Conservation (phyloP, 1,284 basidiomycete genomes). For the Malassezia equina region DNA sequence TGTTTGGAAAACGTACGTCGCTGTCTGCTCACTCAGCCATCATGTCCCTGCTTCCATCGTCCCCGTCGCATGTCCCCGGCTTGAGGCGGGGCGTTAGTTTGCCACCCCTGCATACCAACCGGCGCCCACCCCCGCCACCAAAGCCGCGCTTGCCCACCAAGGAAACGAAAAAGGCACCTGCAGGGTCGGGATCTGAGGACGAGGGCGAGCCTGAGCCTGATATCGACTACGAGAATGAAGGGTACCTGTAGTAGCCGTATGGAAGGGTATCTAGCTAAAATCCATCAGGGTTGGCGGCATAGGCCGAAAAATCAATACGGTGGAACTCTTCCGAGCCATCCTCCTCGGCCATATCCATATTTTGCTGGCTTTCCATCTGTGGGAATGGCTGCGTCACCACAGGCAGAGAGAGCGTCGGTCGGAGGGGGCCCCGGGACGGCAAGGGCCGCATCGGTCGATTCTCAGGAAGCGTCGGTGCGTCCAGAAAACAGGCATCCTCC, state of each 20-base stretch:
- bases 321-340: constrained; percentile 2
- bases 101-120: constrained; percentile 12
- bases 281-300: constrained; percentile 8
- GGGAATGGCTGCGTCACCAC: neutral
- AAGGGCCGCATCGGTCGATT: constrained; percentile 7
- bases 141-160: constrained; percentile 3
- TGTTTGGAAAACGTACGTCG: constrained; percentile 18
- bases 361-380: neutral
- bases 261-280: constrained; percentile 7
- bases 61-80: neutral
- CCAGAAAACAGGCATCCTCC: neutral
- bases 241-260: constrained; percentile 7
- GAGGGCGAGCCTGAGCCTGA: constrained; percentile 5
- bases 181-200: neutral
- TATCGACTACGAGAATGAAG: constrained; percentile 16
- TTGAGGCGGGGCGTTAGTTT: constrained; percentile 2
- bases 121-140: constrained; percentile 8
- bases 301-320: constrained; percentile 10
- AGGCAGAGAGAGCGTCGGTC: constrained; percentile 12
- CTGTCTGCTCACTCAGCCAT: neutral
- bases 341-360: neutral
- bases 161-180: neutral
- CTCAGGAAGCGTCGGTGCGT: neutral
- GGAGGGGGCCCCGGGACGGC: constrained; percentile 5
- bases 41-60: neutral